Conservation (phyloP, 2,329 filamentous ascomycete genomes). For the Salinomyces thailandicus region DNA sequence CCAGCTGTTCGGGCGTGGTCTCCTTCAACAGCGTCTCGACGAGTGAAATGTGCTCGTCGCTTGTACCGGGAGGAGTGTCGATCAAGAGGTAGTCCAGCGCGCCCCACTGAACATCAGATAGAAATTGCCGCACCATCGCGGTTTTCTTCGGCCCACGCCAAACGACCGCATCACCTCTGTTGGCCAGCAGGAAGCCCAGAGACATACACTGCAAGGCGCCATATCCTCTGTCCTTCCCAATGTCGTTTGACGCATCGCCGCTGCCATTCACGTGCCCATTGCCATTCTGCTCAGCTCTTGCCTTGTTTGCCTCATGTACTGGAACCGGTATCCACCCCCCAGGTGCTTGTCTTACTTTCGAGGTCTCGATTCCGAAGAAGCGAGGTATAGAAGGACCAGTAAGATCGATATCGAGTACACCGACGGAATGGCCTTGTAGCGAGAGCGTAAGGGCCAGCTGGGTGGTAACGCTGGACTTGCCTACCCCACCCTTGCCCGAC, state of each 20-base stretch:
- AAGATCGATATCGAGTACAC: constrained; percentile 90
- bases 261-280: constrained; percentile 5
- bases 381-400: constrained; percentile 94
- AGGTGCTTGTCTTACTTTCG: constrained; percentile 83
- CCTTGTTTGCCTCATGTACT: constrained; percentile 54
- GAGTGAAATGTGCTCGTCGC: constrained; percentile 92
- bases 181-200: constrained; percentile 76
- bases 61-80: constrained; percentile 91
- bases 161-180: constrained; percentile 81
- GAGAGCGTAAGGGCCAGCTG: constrained; percentile 87
- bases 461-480: constrained; percentile 95
- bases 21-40: constrained; percentile 53
- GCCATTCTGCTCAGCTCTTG: constrained; percentile 2
- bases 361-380: constrained; percentile 79
- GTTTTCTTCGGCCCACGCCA: constrained; percentile 99
- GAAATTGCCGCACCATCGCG: constrained; percentile 94
- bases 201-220: constrained; percentile 78
- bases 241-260: neutral
- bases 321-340: constrained; percentile 86
- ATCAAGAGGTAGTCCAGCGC: constrained; percentile 85
- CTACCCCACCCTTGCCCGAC: constrained; percentile 94
- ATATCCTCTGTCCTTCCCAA: constrained; percentile 2
- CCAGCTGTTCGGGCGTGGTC: constrained; percentile 52
- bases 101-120: constrained; percentile 82
- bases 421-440: constrained; percentile 75